Evolutionary conservation across 352 stramenopile species (phyloP).

Genomic region (Globisporangium uncinulatum): DNA sequence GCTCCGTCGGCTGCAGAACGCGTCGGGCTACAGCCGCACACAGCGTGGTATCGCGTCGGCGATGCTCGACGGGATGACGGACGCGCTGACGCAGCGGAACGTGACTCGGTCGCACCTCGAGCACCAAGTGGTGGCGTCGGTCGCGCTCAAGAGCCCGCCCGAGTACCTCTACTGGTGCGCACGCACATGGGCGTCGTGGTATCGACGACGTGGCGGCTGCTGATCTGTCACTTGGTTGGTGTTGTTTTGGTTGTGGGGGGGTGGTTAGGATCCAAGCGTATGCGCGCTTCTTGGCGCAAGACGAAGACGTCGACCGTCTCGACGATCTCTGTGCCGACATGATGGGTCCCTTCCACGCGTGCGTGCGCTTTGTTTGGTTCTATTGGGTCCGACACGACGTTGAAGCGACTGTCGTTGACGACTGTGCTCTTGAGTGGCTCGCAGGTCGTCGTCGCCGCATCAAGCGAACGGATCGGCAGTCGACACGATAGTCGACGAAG

Average conservation of each 20-base stretch:
- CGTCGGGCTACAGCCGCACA: conserved; percentile 63
- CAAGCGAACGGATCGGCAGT: background rate
- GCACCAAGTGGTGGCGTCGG: conserved; percentile 62
- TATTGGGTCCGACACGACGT: too few relatives aligned
- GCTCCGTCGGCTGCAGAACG: conserved; percentile 76
- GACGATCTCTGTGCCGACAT: conserved; percentile 77
- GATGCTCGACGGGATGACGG: conserved; percentile 68
- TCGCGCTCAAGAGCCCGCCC: conserved; percentile 56
- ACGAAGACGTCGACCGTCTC: conserved; percentile 71
- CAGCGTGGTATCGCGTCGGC: conserved; percentile 58
- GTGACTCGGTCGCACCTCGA: conserved; percentile 80
- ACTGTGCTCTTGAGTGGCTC: background rate
- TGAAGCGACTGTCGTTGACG: background rate
- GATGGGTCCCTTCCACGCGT: conserved; percentile 70
- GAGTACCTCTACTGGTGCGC: conserved; percentile 84
- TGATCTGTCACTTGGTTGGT: background rate
- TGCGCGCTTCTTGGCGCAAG: conserved; percentile 68
- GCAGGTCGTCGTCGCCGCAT: conserved; percentile 1
- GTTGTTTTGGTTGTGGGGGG: background rate
- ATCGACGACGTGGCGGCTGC: background rate
- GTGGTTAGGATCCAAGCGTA: conserved; percentile 69
- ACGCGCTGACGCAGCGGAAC: conserved; percentile 71
- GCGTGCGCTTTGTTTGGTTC: conserved; percentile 5
- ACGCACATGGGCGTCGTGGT: background rate
- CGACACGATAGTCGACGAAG: background rate